A percentile compares a stretch with the other conserved stretches of the same genome.
These are phyloP conservation scores for Nemania serpens DNA, from an alignment of 2,329 filamentous ascomycete species.

Conservation along the genomic window DNA sequence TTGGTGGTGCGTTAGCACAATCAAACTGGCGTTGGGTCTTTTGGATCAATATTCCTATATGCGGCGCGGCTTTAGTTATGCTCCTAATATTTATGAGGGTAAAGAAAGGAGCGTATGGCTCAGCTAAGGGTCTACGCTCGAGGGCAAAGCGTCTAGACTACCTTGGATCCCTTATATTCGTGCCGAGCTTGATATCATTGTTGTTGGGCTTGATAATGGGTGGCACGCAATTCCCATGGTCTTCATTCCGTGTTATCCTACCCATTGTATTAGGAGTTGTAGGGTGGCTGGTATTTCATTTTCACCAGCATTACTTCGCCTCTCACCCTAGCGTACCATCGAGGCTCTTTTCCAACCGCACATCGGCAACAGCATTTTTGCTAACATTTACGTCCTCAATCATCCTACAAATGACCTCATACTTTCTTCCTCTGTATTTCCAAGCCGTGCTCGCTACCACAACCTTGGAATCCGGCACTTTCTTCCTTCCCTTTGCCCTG, in stretches of 20 bases:
- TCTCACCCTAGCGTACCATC: not conserved
- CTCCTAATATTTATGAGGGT: not conserved
- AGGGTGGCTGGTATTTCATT: not conserved
- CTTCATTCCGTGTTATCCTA: not conserved
- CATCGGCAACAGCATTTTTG: not conserved
- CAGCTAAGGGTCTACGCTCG: no score
- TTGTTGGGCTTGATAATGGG: not conserved
- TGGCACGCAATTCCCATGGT: not conserved
- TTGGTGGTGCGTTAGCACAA: constrained; percentile 30
- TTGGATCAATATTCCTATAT: not conserved
- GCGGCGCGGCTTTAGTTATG: not conserved
- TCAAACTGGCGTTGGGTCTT: not conserved
- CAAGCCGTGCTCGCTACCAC: not conserved
- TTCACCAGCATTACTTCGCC: not conserved
- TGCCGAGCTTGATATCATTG: not conserved
- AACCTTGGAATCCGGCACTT: not conserved
- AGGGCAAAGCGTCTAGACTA: not conserved
- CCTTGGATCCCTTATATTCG: not conserved
- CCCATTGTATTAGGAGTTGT: not conserved
- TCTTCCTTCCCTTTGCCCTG: no score
- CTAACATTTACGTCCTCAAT: not conserved
- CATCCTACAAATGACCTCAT: not conserved
- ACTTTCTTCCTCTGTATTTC: not conserved
- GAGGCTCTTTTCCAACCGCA: not conserved
- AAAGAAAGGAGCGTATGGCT: not conserved